Evolutionary conservation across 108 stramenopile genomes (phyloP).

Genomic region (Fistulifera pelliculosa): DNA sequence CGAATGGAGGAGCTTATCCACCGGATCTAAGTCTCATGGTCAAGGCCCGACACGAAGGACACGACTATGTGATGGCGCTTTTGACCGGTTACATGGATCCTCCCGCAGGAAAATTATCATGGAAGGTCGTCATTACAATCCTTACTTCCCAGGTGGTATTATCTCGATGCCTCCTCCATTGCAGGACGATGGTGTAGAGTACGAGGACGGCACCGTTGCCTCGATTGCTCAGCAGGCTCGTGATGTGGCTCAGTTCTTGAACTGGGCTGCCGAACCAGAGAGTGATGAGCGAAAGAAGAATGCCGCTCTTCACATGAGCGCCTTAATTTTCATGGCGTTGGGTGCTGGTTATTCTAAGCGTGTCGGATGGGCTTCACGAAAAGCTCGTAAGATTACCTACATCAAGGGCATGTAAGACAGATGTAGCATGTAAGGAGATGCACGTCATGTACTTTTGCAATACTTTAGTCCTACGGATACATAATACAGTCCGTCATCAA

Average conservation of each 20-base stretch:
- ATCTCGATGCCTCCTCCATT: conserved; percentile 99
- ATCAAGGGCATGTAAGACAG: conserved; percentile 45
- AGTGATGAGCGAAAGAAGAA: conserved; percentile 94
- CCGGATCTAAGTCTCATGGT: conserved; percentile 97
- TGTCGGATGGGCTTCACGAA: conserved; percentile 93
- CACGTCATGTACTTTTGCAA: too few species aligned
- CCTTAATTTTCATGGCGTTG: conserved; percentile 69
- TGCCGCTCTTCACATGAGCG: conserved; percentile 83
- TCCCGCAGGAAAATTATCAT: conserved; percentile 95
- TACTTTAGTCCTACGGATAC: too few species aligned
- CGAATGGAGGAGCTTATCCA: conserved; percentile 97
- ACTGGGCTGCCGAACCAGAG: conserved; percentile 96
- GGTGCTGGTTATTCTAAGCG: conserved; percentile 96
- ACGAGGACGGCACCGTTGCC: conserved; percentile 95
- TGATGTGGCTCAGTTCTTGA: conserved; percentile 80
- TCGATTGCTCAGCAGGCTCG: conserved; percentile 92
- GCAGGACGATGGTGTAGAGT: conserved; percentile 93
- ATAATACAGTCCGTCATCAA: too few species aligned
- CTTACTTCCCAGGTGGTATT: conserved; percentile 94
- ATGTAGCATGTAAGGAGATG: neutral
- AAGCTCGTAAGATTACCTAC: conserved; percentile 96
- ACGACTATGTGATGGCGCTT: conserved; percentile 93
- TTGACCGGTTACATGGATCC: conserved; percentile 95
- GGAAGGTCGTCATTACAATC: conserved; percentile 92
- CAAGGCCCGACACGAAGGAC: conserved; percentile 96